A percentile compares a stretch with the other conserved stretches of the same genome.
These are phyloP conservation scores for Tieghemostelium lacteum DNA, from an alignment of 78 protist genomes.

Conservation along the genomic window DNA sequence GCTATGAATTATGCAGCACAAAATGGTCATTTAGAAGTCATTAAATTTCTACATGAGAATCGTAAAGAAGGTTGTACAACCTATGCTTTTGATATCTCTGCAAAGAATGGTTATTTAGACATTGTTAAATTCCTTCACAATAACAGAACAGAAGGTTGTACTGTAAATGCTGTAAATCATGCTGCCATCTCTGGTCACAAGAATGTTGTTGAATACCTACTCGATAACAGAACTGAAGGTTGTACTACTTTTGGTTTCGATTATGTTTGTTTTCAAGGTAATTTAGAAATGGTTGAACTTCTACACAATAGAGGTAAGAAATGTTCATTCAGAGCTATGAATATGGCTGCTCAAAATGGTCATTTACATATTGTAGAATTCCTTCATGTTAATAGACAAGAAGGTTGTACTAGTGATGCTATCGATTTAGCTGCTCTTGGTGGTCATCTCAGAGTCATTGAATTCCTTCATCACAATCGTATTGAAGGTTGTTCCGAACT, in stretches of 20 bases:
- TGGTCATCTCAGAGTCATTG: not conserved
- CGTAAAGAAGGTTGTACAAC: not conserved
- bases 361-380: not conserved
- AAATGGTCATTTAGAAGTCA: slow-evolving; percentile 5
- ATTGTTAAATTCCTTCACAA: not conserved
- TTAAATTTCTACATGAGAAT: slow-evolving; percentile 10
- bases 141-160: not conserved
- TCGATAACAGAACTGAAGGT: not conserved
- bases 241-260: not conserved
- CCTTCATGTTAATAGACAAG: slow-evolving; percentile 31
- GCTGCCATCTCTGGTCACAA: not conserved
- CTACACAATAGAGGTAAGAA: not conserved
- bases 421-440: slow-evolving; percentile 8
- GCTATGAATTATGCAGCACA: slow-evolving; percentile 22
- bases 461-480: slow-evolving; percentile 3
- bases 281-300: slow-evolving; percentile 8
- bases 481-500: not conserved
- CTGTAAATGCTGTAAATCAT: not conserved
- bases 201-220: not conserved
- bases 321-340: slow-evolving; percentile 10
- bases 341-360: slow-evolving; percentile 19
- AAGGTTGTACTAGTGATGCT: slow-evolving; percentile 26
- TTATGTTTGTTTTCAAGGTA: slow-evolving; percentile 2
- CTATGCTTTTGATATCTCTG: not conserved
- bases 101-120: not conserved